These are phyloP conservation scores for Spergularia bocconei DNA, from an alignment of 148 eudicot genomes.

Conservation along the genomic window DNA sequence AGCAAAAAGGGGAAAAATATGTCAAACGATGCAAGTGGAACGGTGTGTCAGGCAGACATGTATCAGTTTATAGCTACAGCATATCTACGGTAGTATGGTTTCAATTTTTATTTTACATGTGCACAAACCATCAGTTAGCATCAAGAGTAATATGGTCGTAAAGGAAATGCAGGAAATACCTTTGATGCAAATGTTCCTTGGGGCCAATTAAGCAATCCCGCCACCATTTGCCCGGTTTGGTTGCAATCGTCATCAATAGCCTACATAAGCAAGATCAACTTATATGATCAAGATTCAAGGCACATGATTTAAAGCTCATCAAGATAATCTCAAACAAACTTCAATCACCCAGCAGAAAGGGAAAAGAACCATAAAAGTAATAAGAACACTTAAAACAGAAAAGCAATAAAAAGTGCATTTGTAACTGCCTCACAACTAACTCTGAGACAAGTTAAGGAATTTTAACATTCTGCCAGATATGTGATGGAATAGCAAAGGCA, in stretches of 20 bases:
- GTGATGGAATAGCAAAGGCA: not conserved
- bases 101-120: not conserved
- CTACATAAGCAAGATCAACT: conserved; percentile 31
- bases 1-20: not conserved
- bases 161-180: conserved; percentile 37
- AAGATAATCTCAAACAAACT: not conserved
- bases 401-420: no score
- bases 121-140: not conserved
- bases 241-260: conserved; percentile 98
- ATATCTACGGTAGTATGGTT: no score
- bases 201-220: conserved; percentile 94
- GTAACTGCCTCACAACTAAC: no score
- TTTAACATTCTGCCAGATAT: no score
- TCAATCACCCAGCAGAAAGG: not conserved
- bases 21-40: not conserved
- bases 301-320: not conserved
- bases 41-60: no score
- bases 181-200: conserved; percentile 99
- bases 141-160: not conserved
- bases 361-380: not conserved
- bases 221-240: conserved; percentile 98
- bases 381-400: no score
- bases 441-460: no score
- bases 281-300: not conserved
- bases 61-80: no score